phyloP scores from a whole-genome alignment of 345 rosid species.

The Corchorus capsularis region DNA sequence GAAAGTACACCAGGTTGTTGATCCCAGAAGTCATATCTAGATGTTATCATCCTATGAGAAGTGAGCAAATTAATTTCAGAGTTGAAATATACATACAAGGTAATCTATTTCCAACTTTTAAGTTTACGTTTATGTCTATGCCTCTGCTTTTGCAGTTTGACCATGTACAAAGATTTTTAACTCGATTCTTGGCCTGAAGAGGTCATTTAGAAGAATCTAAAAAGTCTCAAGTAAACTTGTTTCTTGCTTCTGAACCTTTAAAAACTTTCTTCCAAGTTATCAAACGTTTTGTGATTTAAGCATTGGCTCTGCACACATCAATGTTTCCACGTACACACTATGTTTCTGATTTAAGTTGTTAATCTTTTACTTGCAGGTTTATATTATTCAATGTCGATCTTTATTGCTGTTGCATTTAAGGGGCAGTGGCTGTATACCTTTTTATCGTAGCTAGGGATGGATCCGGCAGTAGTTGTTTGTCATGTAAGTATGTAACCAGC shows the following conservation, averaged over 20 bases:
- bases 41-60: conserved; percentile 3
- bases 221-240: neutral
- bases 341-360: neutral
- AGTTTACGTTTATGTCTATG: neutral
- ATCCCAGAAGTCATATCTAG: conserved; percentile 94
- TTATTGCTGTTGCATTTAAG: neutral
- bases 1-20: conserved; percentile 70
- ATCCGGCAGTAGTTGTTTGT: neutral
- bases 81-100: conserved; percentile 2
- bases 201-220: neutral
- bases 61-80: neutral
- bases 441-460: neutral
- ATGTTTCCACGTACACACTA: no score
- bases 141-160: neutral
- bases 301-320: no score
- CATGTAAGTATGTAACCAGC: neutral
- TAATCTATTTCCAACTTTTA: neutral
- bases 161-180: neutral
- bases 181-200: neutral
- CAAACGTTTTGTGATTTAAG: neutral
- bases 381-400: neutral
- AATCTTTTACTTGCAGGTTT: neutral
- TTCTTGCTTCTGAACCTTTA: neutral
- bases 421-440: neutral
- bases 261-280: no score